phyloP scores from a whole-genome alignment of 179 eudicot genomes.

The Camellia oleifera region DNA sequence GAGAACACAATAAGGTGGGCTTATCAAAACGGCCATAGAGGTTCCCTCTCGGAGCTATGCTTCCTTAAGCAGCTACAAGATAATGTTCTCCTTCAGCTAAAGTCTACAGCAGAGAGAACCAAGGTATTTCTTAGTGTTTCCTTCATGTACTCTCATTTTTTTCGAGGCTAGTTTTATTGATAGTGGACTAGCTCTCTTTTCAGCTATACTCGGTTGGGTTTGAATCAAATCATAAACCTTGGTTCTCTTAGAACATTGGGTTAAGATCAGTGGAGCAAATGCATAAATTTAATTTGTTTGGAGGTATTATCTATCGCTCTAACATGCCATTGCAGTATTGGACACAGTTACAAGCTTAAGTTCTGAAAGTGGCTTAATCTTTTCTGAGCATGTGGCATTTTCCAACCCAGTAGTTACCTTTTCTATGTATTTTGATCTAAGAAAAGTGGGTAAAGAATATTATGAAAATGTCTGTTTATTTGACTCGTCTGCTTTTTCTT shows the following conservation, averaged over 20 bases:
- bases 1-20: constrained; percentile 77
- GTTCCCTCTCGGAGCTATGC: constrained; percentile 48
- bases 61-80: constrained; percentile 43
- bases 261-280: background rate
- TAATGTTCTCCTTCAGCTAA: constrained; percentile 57
- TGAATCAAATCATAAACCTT: background rate
- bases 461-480: background rate
- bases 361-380: background rate
- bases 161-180: background rate
- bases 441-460: background rate
- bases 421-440: background rate
- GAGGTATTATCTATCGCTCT: no score
- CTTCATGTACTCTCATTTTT: background rate
- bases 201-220: no score
- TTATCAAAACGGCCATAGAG: constrained; percentile 42
- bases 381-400: background rate
- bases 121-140: constrained; percentile 41
- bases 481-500: background rate
- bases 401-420: background rate
- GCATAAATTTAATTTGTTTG: background rate
- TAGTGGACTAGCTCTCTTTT: background rate
- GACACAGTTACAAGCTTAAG: no score
- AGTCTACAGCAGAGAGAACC: constrained; percentile 72
- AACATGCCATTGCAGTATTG: no score
- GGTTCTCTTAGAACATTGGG: background rate